Evolutionary conservation across 2,329 filamentous ascomycete genomes (phyloP), one percentile per base, ranked within the genome.

Genomic region (Curvularia hawaiiensis): DNA sequence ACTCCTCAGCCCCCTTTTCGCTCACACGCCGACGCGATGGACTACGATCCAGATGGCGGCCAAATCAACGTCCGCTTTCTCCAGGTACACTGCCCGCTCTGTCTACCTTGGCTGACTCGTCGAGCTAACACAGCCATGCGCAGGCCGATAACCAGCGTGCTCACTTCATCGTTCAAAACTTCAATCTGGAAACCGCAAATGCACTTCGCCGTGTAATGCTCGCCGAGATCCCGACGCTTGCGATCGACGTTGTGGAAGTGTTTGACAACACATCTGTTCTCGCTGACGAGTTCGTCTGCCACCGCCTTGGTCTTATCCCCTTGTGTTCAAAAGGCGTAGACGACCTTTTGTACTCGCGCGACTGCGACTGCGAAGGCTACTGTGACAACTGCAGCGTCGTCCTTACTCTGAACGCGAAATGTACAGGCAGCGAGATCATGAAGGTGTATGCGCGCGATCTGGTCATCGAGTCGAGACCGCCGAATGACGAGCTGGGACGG

Each of bases 321-420:
- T 86, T 99, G 47, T 88, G 90, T 75, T 91, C 91, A 56, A 90
- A 91, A 71, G 90, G 91, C 72, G 88, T 94, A 68, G 90, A 93
- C 65, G 83, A 88, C 50, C 85, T 98, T 61, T 84, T 90, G 63
- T 97, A 97, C 80, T 90, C 90, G 48, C 90, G 94, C 72, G 94
- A 98, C 79, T 99, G 95, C 82, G 92, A 96, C 73, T 99, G 95
- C 82, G 94, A 97, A 69, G 89, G 94, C 70, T 92, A 93, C 80
- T 99, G 95, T 81, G 90, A 96, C 65, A 86, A 90, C 68, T 99
- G 95, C 82, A 91, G 90, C 66, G 90, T 98, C 50, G 90, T 88
- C 24, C 85, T 99, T 28, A 89, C 86, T 3, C 84, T 99, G 39
- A 89, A 97, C 72, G 94, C 92, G 41, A 89, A 90, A 73, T 97